These are phyloP conservation scores for Colletotrichum lentis DNA, from an alignment of 2,329 filamentous ascomycete genomes.

Conservation along the genomic window DNA sequence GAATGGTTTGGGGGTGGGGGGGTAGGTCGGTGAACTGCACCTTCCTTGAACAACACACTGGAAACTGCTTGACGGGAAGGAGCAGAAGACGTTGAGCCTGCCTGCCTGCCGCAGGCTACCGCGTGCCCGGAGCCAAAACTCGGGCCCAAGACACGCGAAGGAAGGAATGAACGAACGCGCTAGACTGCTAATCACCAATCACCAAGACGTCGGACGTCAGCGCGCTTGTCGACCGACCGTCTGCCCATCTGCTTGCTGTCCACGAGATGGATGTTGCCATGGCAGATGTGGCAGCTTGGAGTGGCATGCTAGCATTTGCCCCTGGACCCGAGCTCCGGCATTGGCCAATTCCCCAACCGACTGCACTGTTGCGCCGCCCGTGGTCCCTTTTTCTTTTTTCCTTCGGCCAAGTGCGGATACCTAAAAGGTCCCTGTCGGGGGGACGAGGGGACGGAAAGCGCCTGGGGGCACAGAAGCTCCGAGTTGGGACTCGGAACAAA, in stretches of 20 bases:
- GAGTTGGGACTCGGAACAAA: background rate
- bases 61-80: background rate
- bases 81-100: background rate
- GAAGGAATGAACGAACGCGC: background rate
- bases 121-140: background rate
- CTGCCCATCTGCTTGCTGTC: too few species aligned
- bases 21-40: too few species aligned
- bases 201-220: background rate
- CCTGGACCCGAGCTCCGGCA: constrained; percentile 18
- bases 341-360: constrained; percentile 19
- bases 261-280: background rate
- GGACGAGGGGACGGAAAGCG: constrained; percentile 25
- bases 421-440: constrained; percentile 15
- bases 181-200: background rate
- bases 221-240: background rate
- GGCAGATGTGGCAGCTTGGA: constrained; percentile 20
- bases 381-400: background rate
- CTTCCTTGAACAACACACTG: too few species aligned
- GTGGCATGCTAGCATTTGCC: background rate
- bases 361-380: too few species aligned
- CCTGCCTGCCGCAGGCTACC: background rate
- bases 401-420: constrained; percentile 32
- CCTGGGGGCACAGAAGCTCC: background rate
- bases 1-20: too few species aligned
- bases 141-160: background rate